Percentiles rank a stretch among this genome's conserved stretches.
Evolutionary conservation across 2,329 filamentous ascomycete species (phyloP).

Genomic region (Aureobasidium sp.): DNA sequence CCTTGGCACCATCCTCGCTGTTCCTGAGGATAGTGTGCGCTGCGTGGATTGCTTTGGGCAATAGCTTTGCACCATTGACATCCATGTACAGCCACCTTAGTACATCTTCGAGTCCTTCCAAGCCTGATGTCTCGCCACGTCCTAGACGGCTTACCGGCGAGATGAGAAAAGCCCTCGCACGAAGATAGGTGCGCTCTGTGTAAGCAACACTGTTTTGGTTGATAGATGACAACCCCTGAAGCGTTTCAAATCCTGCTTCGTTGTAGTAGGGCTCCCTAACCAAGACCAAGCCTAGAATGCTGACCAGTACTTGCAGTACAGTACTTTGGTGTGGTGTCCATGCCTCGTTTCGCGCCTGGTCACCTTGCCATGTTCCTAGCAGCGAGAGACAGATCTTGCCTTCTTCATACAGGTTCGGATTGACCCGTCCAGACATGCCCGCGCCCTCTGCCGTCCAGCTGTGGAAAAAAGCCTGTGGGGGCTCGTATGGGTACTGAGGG

Average conservation of each 20-base stretch:
- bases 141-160: background rate
- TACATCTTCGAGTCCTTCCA: conserved; percentile 44
- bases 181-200: conserved; percentile 49
- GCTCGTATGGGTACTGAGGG: conserved; percentile 43
- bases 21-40: conserved; percentile 36
- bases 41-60: conserved; percentile 39
- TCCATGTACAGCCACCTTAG: conserved; percentile 46
- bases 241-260: conserved; percentile 55
- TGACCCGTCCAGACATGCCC: conserved; percentile 48
- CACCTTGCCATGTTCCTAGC: conserved; percentile 54
- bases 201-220: conserved; percentile 43
- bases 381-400: conserved; percentile 55
- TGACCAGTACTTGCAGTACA: conserved; percentile 51
- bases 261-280: conserved; percentile 58
- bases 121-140: conserved; percentile 15
- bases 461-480: conserved; percentile 53
- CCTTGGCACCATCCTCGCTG: conserved; percentile 29
- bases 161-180: conserved; percentile 44
- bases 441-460: conserved; percentile 39
- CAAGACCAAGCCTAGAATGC: conserved; percentile 50
- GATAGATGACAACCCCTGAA: conserved; percentile 37
- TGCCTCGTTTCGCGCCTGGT: conserved; percentile 42
- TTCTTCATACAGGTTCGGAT: conserved; percentile 57
- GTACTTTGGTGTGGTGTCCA: conserved; percentile 50
- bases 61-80: conserved; percentile 29